phyloP scores from a whole-genome alignment of 106 monocot species.

The Phalaenopsis equestris region DNA sequence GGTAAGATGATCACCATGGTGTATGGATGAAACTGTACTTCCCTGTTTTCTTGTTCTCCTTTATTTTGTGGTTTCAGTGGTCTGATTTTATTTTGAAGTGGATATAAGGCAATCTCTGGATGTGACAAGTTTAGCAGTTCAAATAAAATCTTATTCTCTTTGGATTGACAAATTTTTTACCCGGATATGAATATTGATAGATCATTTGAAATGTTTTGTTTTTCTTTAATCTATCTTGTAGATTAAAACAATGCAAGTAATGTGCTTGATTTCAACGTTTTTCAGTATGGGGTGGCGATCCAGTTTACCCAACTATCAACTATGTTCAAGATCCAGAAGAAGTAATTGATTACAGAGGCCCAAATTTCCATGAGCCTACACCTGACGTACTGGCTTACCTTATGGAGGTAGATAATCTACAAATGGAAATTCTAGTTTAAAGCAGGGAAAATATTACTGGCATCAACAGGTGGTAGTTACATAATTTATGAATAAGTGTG shows the following conservation, averaged over 20 bases:
- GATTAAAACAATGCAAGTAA: not conserved
- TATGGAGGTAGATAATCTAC: constrained; percentile 53
- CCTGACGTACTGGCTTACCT: constrained; percentile 73
- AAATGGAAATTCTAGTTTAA: not conserved
- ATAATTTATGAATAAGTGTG: too few relatives aligned
- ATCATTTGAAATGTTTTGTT: not conserved
- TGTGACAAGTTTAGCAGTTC: not conserved
- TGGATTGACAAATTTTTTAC: not conserved
- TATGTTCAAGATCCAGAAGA: constrained; percentile 95
- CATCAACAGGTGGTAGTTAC: not conserved
- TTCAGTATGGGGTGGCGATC: constrained; percentile 99
- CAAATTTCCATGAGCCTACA: constrained; percentile 97
- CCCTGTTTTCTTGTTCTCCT: not conserved
- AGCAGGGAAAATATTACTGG: not conserved
- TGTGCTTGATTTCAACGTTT: constrained; percentile 2
- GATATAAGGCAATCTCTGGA: not conserved
- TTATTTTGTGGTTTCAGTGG: not conserved
- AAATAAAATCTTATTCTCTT: not conserved
- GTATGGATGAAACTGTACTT: not conserved
- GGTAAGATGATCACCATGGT: not conserved
- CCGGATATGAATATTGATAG: not conserved
- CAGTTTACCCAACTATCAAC: constrained; percentile 95
- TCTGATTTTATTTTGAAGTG: not conserved
- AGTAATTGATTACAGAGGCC: constrained; percentile 87
- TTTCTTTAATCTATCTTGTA: not conserved